Evolutionary conservation across 257 asterid species (phyloP).

Genomic region (Phtheirospermum japonicum): DNA sequence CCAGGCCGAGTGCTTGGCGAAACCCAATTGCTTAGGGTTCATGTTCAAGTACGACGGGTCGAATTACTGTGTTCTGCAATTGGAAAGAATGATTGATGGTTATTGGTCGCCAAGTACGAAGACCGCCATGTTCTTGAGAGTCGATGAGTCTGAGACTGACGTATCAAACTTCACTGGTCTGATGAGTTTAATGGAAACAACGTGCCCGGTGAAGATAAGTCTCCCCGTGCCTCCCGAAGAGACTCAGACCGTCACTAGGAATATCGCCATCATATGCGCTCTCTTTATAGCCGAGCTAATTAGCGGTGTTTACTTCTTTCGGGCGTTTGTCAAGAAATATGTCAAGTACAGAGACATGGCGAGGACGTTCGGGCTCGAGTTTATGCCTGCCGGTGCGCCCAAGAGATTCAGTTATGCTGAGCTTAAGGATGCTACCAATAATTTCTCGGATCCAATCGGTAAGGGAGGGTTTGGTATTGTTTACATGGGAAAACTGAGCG

Average conservation of each 20-base stretch:
- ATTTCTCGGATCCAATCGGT: conserved; percentile 60
- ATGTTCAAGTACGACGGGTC: conserved; percentile 69
- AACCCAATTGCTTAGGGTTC: conserved; percentile 52
- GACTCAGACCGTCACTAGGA: conserved; percentile 55
- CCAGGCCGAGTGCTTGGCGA: conserved; percentile 35
- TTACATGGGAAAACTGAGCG: conserved; percentile 65
- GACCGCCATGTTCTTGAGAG: conserved; percentile 57
- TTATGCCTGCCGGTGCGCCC: conserved; percentile 76
- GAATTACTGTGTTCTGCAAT: conserved; percentile 53
- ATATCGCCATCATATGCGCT: conserved; percentile 52
- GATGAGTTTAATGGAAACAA: conserved; percentile 57
- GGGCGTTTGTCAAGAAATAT: conserved; percentile 76
- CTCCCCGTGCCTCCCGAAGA: conserved; percentile 68
- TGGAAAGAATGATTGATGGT: conserved; percentile 54
- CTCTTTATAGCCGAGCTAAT: conserved; percentile 74
- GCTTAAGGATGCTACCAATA: conserved; percentile 57
- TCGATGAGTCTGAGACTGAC: conserved; percentile 51
- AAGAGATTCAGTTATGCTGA: conserved; percentile 65
- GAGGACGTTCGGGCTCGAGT: conserved; percentile 76
- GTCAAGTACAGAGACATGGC: conserved; percentile 90
- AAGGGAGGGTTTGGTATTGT: conserved; percentile 81
- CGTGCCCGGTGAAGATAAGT: conserved; percentile 63
- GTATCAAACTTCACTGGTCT: conserved; percentile 51
- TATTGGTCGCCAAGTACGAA: conserved; percentile 68
- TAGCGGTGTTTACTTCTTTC: conserved; percentile 66